A percentile compares a stretch with the other conserved stretches of the same genome.
Conservation (phyloP, 1,139 yeast species). For the Hansenula sp. region DNA sequence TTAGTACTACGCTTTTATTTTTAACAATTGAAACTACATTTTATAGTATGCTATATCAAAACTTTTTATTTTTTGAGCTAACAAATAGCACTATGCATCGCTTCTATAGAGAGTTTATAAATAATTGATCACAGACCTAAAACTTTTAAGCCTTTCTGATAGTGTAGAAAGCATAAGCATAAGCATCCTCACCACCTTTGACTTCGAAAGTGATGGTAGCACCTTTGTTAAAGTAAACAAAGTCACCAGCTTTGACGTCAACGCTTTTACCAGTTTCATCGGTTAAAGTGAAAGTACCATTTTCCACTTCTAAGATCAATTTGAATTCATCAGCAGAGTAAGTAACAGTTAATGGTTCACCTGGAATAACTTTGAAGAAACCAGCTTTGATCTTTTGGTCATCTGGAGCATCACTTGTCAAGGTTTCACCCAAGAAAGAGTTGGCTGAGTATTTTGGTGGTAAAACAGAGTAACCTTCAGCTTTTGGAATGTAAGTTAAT, state of each 20-base stretch:
- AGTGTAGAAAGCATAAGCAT: constrained; percentile 51
- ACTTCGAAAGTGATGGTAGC: constrained; percentile 43
- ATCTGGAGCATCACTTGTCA: constrained; percentile 45
- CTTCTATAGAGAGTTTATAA: not conserved
- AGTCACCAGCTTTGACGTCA: constrained; percentile 43
- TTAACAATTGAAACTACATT: too few relatives aligned
- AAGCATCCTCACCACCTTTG: constrained; percentile 36
- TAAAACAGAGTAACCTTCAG: constrained; percentile 49
- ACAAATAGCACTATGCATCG: too few relatives aligned
- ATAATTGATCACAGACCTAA: not conserved
- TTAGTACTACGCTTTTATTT: too few relatives aligned
- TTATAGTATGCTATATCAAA: too few relatives aligned
- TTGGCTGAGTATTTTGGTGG: constrained; percentile 52
- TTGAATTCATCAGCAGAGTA: constrained; percentile 53
- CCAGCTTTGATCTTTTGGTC: constrained; percentile 51
- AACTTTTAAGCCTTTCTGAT: constrained; percentile 31
- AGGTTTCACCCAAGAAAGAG: constrained; percentile 52
- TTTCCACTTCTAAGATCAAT: constrained; percentile 43
- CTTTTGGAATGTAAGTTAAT: constrained; percentile 49
- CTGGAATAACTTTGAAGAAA: constrained; percentile 55
- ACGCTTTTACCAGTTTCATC: constrained; percentile 46
- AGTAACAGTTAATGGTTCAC: constrained; percentile 52
- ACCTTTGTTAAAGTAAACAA: constrained; percentile 42
- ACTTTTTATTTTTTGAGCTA: too few relatives aligned
- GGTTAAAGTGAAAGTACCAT: constrained; percentile 29